Evolutionary conservation across 1,139 yeast genomes (phyloP).

Genomic region (Candida sp.): DNA sequence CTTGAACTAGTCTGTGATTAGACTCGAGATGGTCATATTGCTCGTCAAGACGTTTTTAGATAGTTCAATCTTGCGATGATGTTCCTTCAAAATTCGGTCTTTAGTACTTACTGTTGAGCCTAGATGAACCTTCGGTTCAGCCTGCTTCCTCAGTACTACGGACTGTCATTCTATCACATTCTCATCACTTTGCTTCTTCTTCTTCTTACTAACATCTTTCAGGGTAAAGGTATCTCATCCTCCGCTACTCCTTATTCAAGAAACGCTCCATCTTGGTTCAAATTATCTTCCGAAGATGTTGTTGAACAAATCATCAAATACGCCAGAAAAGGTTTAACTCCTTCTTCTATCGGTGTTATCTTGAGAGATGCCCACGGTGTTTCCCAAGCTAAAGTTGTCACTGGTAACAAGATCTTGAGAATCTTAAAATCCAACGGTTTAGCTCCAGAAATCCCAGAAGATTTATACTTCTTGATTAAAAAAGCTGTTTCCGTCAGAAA

Average conservation of each 20-base stretch:
- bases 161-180: too few relatives aligned
- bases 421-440: conserved; percentile 99
- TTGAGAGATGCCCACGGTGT: conserved; percentile 99
- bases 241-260: conserved; percentile 99
- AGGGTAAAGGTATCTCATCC: conserved; percentile 99
- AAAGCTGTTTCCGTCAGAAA: conserved; percentile 99
- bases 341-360: conserved; percentile 99
- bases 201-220: too few relatives aligned
- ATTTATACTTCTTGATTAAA: conserved; percentile 97
- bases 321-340: conserved; percentile 99
- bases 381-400: conserved; percentile 94
- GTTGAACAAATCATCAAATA: conserved; percentile 98
- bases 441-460: conserved; percentile 99
- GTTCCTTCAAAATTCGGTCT: too few relatives aligned
- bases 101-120: too few relatives aligned
- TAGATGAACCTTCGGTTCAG: too few relatives aligned
- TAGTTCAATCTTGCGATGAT: too few relatives aligned
- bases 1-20: too few relatives aligned
- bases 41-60: too few relatives aligned
- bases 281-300: conserved; percentile 93
- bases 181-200: too few relatives aligned
- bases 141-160: too few relatives aligned
- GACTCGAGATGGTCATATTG: too few relatives aligned
- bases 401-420: conserved; percentile 99
- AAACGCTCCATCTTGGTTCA: conserved; percentile 99